Conservation (phyloP, 2,329 filamentous ascomycete genomes). For the Monascus ruber region DNA sequence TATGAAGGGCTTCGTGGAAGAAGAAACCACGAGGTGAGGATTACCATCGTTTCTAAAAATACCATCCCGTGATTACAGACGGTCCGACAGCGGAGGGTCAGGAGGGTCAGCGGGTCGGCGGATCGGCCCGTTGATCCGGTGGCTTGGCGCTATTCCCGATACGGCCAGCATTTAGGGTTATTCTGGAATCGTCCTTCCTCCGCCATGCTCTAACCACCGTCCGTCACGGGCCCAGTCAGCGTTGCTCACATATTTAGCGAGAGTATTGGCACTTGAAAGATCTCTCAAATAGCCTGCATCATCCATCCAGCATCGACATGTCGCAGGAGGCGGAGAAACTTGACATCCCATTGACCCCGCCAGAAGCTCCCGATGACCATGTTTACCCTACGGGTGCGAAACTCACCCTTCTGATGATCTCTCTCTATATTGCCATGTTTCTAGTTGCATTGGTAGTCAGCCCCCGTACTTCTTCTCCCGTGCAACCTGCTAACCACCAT, state of each 20-base stretch:
- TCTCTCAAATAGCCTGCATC: background rate
- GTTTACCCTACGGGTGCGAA: background rate
- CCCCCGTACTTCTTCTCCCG: background rate
- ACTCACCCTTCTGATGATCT: background rate
- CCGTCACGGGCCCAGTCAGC: too few relatives aligned
- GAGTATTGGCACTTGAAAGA: background rate
- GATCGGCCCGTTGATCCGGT: background rate
- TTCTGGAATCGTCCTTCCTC: background rate
- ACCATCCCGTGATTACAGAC: too few relatives aligned
- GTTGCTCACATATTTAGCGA: background rate
- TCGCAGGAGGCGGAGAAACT: background rate
- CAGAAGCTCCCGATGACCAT: background rate
- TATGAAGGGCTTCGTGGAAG: constrained; percentile 1
- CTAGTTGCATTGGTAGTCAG: background rate
- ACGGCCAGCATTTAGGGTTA: background rate
- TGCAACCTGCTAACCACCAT: background rate
- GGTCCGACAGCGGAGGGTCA: background rate
- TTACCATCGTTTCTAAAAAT: too few relatives aligned
- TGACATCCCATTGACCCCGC: background rate
- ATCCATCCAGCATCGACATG: background rate
- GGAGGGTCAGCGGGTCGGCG: background rate
- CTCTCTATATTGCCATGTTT: background rate
- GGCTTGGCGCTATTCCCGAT: background rate
- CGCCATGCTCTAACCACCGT: background rate
- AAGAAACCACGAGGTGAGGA: background rate